Base-by-base conservation (phyloP, 345 rosid species). In the Trapa bicornis region DNA sequence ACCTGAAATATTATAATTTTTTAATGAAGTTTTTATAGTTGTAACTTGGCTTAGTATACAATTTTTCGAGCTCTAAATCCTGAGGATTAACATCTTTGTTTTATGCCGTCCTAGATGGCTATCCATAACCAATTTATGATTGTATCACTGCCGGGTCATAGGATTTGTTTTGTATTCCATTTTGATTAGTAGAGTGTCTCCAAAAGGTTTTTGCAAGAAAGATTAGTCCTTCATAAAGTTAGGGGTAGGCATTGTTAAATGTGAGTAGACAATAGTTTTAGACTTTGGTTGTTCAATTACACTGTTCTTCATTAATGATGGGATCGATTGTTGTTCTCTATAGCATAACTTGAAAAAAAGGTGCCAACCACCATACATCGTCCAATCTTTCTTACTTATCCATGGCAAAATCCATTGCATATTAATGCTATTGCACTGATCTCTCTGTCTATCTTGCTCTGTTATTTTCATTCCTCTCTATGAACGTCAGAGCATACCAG, bases 221-320 rank as follows among this genome's bases (percentile, higher is more conserved):
- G 65, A 11, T 62, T 38, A 38, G 47, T 64, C 39, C 33, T 43
- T 64, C 11, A 64, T 33, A 16, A n/a, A 64, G 22, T 64, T 64
- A 64, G 66, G 66, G 66, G 45, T 33, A 64, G 29, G 35, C 33
- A 54, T 54, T 54, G 33, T 50, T 32, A 39, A 64, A 10, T 64
- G 47, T 3, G 33, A 14, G 66, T 64, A 39, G 17, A 64, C 22
- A 13, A 37, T 47, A 54, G 60, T 6, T n/a, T 6, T 54, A 22
- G 10, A 22, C 60, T 54, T 5, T 52, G 57, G 60, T 54, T 54
- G 33, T 54, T 22, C 5, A n/a, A 54, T 54, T 50, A 5, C 17
- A n/a, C 17, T 33, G 17, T n/a, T 54, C 60, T 54, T 54, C 60
- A n/a, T 54, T 54, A 54, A 54, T 54, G 60, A n/a, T 54, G 33